These are phyloP conservation scores for Biscogniauxia mediterranea DNA, from an alignment of 2,329 filamentous ascomycete species.

Conservation along the genomic window DNA sequence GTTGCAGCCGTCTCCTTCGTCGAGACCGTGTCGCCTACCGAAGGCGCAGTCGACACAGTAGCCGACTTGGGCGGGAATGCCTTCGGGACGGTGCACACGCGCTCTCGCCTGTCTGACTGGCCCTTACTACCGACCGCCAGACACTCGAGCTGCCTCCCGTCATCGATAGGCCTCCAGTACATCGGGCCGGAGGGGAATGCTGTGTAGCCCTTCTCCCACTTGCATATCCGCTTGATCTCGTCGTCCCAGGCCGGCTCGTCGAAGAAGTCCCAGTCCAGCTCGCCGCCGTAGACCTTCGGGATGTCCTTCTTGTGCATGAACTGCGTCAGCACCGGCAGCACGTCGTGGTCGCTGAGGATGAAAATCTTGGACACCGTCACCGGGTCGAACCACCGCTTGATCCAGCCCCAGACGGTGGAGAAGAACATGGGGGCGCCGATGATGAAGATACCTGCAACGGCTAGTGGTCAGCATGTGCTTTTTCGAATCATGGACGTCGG, in stretches of 20 bases:
- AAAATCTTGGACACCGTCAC: slow-evolving; percentile 96
- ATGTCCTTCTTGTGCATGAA: slow-evolving; percentile 85
- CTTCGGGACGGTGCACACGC: slow-evolving; percentile 51
- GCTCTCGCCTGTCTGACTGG: slow-evolving; percentile 44
- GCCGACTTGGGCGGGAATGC: slow-evolving; percentile 34
- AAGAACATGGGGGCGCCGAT: slow-evolving; percentile 91
- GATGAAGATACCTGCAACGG: slow-evolving; percentile 52
- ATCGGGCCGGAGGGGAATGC: slow-evolving; percentile 56
- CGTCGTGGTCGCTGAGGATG: slow-evolving; percentile 72
- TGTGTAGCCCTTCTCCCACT: slow-evolving; percentile 52
- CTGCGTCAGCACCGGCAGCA: slow-evolving; percentile 70
- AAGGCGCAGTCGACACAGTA: slow-evolving; percentile 1
- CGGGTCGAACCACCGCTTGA: slow-evolving; percentile 94
- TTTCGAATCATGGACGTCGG: neutral
- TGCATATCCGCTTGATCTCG: slow-evolving; percentile 35
- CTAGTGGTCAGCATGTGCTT: slow-evolving; percentile 5
- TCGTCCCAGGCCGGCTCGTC: slow-evolving; percentile 63
- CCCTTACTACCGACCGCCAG: slow-evolving; percentile 49
- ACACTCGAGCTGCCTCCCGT: slow-evolving; percentile 49
- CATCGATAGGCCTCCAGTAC: slow-evolving; percentile 53
- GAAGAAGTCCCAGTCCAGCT: slow-evolving; percentile 80
- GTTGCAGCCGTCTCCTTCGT: slow-evolving; percentile 5
- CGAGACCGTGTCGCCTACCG: neutral
- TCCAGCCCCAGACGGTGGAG: slow-evolving; percentile 89
- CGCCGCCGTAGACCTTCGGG: slow-evolving; percentile 84